Conservation (phyloP, 805 yeast genomes). For the Vanderwaltozyma tropicalis region DNA sequence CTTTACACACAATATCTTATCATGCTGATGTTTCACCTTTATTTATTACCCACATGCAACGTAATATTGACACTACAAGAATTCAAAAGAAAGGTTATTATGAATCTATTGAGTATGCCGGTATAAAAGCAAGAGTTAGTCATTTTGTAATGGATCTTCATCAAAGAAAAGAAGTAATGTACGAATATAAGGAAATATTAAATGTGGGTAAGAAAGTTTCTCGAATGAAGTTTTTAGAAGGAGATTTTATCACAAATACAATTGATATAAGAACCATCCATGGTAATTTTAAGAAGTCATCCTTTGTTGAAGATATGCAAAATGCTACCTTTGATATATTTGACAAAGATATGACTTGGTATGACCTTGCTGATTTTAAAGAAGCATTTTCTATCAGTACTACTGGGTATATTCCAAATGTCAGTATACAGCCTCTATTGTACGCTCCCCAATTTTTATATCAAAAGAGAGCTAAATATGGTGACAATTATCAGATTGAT, state of each 20-base stretch:
- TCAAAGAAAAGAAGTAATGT: slow-evolving; percentile 42
- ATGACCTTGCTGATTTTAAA: slow-evolving; percentile 49
- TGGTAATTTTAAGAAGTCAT: slow-evolving; percentile 33
- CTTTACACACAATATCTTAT: slow-evolving; percentile 69
- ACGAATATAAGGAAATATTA: slow-evolving; percentile 37
- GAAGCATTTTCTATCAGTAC: slow-evolving; percentile 42
- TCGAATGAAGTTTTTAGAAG: slow-evolving; percentile 54
- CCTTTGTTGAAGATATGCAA: slow-evolving; percentile 11
- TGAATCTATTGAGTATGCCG: slow-evolving; percentile 42
- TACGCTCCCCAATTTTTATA: slow-evolving; percentile 63
- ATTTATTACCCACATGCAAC: slow-evolving; percentile 62
- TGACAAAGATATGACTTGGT: slow-evolving; percentile 52
- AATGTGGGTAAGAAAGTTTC: slow-evolving; percentile 37
- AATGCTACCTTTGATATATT: slow-evolving; percentile 29
- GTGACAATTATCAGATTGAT: slow-evolving; percentile 32
- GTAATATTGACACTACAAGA: slow-evolving; percentile 31
- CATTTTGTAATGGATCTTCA: slow-evolving; percentile 56
- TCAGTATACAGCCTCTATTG: slow-evolving; percentile 51
- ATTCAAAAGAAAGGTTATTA: slow-evolving; percentile 8
- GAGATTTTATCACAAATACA: slow-evolving; percentile 45
- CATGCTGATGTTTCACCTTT: slow-evolving; percentile 63
- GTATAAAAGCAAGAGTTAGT: slow-evolving; percentile 54
- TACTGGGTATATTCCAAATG: slow-evolving; percentile 29
- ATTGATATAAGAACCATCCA: slow-evolving; percentile 53
- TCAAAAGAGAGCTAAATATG: slow-evolving; percentile 49